phyloP scores from a whole-genome alignment of 2,329 filamentous ascomycete genomes.

The Dactylonectria estremocensis region DNA sequence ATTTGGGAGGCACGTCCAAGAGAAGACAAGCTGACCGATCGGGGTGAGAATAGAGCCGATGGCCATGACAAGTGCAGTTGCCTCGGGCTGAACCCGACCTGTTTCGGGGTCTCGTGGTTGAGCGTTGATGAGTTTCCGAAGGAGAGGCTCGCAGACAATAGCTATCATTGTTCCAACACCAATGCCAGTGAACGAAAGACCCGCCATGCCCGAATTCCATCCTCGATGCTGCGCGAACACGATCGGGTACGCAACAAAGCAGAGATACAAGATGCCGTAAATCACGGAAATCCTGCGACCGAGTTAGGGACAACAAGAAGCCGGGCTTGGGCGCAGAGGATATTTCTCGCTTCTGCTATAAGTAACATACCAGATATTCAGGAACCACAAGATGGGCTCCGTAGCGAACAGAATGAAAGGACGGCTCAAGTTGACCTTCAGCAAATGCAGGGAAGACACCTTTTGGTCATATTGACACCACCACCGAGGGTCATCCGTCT shows the following conservation, averaged over 20 bases:
- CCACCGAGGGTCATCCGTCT: slow-evolving; percentile 79
- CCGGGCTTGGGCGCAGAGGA: background rate
- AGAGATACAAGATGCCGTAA: slow-evolving; percentile 90
- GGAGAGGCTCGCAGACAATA: slow-evolving; percentile 77
- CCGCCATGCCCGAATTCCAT: slow-evolving; percentile 81
- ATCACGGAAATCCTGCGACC: slow-evolving; percentile 79
- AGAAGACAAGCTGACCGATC: slow-evolving; percentile 86
- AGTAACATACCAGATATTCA: slow-evolving; percentile 72
- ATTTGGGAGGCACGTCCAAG: slow-evolving; percentile 86
- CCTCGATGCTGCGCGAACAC: slow-evolving; percentile 83
- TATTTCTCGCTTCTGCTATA: background rate
- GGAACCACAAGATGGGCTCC: slow-evolving; percentile 85
- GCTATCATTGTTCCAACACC: slow-evolving; percentile 75
- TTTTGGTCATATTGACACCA: slow-evolving; percentile 87
- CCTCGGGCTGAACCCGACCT: slow-evolving; percentile 81
- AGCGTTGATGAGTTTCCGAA: slow-evolving; percentile 82
- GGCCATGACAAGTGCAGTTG: slow-evolving; percentile 85
- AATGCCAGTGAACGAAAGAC: slow-evolving; percentile 83
- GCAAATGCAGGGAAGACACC: slow-evolving; percentile 73
- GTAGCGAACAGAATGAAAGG: slow-evolving; percentile 84
- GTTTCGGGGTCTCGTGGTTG: slow-evolving; percentile 84
- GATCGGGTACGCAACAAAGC: slow-evolving; percentile 91
- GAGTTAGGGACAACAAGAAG: slow-evolving; percentile 23
- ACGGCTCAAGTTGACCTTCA: slow-evolving; percentile 82
- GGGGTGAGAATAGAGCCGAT: slow-evolving; percentile 83